Base-by-base conservation (phyloP, 805 yeast species). In the Spathaspora hagerdaliae region DNA sequence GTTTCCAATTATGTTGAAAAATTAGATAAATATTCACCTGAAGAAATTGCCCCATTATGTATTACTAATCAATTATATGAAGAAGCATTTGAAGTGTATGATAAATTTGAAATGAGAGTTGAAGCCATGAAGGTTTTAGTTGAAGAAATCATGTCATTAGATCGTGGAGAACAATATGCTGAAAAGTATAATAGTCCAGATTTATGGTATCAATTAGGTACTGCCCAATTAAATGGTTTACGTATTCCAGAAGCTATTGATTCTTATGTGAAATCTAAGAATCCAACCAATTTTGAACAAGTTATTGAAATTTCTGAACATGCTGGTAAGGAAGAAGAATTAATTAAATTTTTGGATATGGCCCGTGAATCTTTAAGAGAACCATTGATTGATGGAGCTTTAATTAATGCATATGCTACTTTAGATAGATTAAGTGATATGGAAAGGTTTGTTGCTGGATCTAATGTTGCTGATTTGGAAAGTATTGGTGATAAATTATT, bases 241-340 rank as follows among this genome's bases (percentile, higher is more conserved):
- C 82, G 98, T 57, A 81, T 94, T 49, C 83, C 89, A 41, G 98
- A 92, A 58, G 89, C 98, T 31, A 86, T 94, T 59, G 83, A 82
- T 45, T 90, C 98, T 7, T 94, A 94, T 64, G 86, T 91, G 58
- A 86, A 82, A 58, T 96, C 98, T 36, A 82, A 85, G 58, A 96
- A 92, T 64, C 94, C 98, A 48, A 79, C 86, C 43, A 89, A 94
- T 73, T 94, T 75, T 61, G 88, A 82, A 46, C 89, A 87, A 57
- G 97, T 92, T 39, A 92, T 94, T 67, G 98, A 94, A 58, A 87
- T 90, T 46, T 61, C 98, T 40, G 95, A 91, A 61, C 95, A 87
- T 59, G 96, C 97, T 32, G 98, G 97, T 52, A 92, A 91, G 64
- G 96, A 83, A 64, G 97, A 92, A 59, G 98, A 94, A 67, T 81